Conservation (phyloP, 2,329 filamentous ascomycete genomes). For the Trichophyton equinum region DNA sequence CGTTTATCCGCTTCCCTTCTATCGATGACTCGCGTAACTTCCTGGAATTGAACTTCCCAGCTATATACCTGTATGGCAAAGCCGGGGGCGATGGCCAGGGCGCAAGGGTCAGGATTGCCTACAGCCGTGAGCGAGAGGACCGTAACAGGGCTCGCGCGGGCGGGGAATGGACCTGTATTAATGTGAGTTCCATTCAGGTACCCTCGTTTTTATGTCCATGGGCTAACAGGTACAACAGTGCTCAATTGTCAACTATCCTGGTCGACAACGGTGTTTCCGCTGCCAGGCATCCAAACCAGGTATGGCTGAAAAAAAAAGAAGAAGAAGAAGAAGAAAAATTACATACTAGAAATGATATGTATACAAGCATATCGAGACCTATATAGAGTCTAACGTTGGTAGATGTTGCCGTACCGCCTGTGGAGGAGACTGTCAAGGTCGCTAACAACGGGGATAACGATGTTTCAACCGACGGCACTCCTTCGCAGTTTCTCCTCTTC, state of each 20-base stretch:
- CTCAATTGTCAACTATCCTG: slow-evolving; percentile 44
- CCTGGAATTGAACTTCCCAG: slow-evolving; percentile 40
- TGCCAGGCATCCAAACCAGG: slow-evolving; percentile 45
- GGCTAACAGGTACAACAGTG: slow-evolving; percentile 32
- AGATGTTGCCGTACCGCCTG: slow-evolving; percentile 1
- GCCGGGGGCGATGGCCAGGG: slow-evolving; percentile 24
- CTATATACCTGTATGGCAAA: slow-evolving; percentile 38
- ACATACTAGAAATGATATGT: neutral
- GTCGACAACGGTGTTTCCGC: slow-evolving; percentile 44
- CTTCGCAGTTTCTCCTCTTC: slow-evolving; percentile 65
- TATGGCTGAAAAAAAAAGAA: slow-evolving; percentile 15
- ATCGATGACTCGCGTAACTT: slow-evolving; percentile 41
- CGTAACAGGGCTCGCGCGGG: slow-evolving; percentile 36
- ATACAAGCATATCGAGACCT: neutral
- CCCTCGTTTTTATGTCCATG: neutral
- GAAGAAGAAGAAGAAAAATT: too few relatives aligned
- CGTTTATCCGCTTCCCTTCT: slow-evolving; percentile 43
- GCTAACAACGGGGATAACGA: slow-evolving; percentile 44
- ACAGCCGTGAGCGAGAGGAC: slow-evolving; percentile 42
- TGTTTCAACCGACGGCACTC: slow-evolving; percentile 42
- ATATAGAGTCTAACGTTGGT: neutral
- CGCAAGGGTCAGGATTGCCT: slow-evolving; percentile 40
- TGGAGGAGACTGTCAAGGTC: slow-evolving; percentile 30
- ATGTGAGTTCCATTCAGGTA: slow-evolving; percentile 26
- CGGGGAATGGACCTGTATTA: slow-evolving; percentile 46